Evolutionary conservation across 306 rosid genomes (phyloP).

Genomic region (Cajanus cajan): DNA sequence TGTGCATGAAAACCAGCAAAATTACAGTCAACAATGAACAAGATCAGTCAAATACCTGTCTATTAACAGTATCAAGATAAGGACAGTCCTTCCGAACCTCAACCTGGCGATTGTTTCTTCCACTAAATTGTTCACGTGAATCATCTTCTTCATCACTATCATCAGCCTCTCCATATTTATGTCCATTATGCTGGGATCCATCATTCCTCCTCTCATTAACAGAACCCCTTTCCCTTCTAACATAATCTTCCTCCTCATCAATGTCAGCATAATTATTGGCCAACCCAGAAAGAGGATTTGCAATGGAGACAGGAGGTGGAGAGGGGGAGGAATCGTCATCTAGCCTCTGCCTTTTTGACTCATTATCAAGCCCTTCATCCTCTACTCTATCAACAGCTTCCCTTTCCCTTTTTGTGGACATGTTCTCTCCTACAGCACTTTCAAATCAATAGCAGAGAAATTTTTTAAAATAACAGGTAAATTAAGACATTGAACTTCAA

Average conservation of each 20-base stretch:
- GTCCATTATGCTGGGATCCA: conserved; percentile 40
- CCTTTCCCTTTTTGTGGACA: conserved; percentile 46
- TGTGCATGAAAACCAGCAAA: neutral
- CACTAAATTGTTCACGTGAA: conserved; percentile 41
- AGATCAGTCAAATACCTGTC: conserved; percentile 63
- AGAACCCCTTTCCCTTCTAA: conserved; percentile 25
- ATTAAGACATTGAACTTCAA: neutral
- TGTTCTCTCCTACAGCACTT: conserved; percentile 15
- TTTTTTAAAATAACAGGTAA: neutral
- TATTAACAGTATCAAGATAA: conserved; percentile 91
- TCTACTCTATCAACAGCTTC: conserved; percentile 21
- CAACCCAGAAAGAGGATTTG: conserved; percentile 53
- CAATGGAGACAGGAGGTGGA: conserved; percentile 41
- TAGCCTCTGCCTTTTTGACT: conserved; percentile 39
- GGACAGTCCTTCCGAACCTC: conserved; percentile 97
- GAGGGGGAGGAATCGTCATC: conserved; percentile 39
- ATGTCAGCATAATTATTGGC: conserved; percentile 56
- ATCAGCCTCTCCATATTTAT: conserved; percentile 37
- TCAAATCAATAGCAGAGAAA: conserved; percentile 1
- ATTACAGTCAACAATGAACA: neutral
- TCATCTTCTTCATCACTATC: conserved; percentile 62
- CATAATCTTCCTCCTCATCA: conserved; percentile 47
- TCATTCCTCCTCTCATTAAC: conserved; percentile 26
- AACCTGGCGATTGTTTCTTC: conserved; percentile 63
- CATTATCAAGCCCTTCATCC: conserved; percentile 29